Evolutionary conservation across 805 yeast species (phyloP).

Genomic region (Nakazawaea anatomiae): DNA sequence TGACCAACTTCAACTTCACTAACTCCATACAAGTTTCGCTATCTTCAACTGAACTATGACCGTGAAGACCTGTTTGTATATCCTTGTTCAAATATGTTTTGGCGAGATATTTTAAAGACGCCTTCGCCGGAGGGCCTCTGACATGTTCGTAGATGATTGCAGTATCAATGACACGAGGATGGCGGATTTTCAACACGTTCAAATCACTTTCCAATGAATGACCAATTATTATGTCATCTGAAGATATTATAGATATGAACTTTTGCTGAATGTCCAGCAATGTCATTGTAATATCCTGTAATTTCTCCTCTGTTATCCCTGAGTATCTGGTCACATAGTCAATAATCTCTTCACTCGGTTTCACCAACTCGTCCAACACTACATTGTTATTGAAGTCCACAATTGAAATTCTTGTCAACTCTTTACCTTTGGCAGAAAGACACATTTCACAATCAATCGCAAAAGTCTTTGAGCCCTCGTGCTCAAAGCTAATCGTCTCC

Average conservation of each 20-base stretch:
- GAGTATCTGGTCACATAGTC: constrained; percentile 83
- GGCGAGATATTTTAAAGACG: constrained; percentile 71
- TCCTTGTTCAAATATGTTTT: constrained; percentile 42
- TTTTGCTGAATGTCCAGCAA: constrained; percentile 61
- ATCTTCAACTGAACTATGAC: constrained; percentile 88
- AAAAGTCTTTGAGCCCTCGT: constrained; percentile 57
- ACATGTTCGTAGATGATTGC: constrained; percentile 70
- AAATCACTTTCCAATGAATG: constrained; percentile 88
- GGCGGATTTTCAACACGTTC: constrained; percentile 62
- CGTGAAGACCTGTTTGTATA: constrained; percentile 63
- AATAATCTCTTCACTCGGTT: constrained; percentile 66
- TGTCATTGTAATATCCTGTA: constrained; percentile 58
- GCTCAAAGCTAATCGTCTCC: constrained; percentile 46
- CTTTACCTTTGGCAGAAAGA: constrained; percentile 52
- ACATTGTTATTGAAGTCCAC: constrained; percentile 57
- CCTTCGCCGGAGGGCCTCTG: constrained; percentile 78
- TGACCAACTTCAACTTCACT: constrained; percentile 58
- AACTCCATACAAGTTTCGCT: constrained; percentile 75
- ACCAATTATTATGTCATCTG: constrained; percentile 70
- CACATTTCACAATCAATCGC: constrained; percentile 97
- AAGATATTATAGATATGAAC: constrained; percentile 40
- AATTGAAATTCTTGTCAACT: constrained; percentile 71
- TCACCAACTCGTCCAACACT: constrained; percentile 67
- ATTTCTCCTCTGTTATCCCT: constrained; percentile 74
- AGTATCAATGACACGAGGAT: constrained; percentile 76